A percentile compares a stretch with the other conserved stretches of the same genome.
Conservation (phyloP, 2,329 filamentous ascomycete genomes). For the Alternaria infectoria region DNA sequence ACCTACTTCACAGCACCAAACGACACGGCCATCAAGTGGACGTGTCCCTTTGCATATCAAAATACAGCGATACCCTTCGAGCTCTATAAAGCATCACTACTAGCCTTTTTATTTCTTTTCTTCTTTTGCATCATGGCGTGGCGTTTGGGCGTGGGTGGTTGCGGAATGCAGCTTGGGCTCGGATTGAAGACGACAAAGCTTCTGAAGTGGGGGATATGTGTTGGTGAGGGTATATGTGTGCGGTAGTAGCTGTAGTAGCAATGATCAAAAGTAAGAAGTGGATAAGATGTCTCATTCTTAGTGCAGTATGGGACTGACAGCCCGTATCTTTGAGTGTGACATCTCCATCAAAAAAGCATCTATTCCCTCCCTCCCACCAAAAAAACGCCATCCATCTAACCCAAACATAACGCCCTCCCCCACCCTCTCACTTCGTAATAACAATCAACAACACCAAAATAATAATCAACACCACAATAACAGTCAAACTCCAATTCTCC, state of each 20-base stretch:
- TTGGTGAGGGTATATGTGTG: background rate
- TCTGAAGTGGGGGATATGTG: background rate
- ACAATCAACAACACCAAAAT: constrained; percentile 82
- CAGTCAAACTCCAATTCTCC: constrained; percentile 88
- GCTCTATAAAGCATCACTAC: constrained; percentile 10
- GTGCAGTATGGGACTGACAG: background rate
- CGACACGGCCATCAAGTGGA: no score
- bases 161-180: background rate
- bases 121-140: constrained; percentile 26
- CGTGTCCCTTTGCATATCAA: constrained; percentile 3
- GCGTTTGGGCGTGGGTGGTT: constrained; percentile 18
- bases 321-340: no score
- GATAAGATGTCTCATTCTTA: background rate
- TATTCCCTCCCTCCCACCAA: no score
- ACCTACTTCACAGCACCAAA: no score
- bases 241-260: background rate
- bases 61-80: constrained; percentile 8
- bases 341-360: no score
- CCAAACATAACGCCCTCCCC: background rate
- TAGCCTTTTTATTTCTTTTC: constrained; percentile 3
- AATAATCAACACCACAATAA: constrained; percentile 79
- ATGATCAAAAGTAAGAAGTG: background rate
- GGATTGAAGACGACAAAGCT: background rate
- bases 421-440: constrained; percentile 53
- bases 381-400: background rate